Evolutionary conservation across 306 rosid genomes (phyloP).

Genomic region (Phaseolus lunatus): DNA sequence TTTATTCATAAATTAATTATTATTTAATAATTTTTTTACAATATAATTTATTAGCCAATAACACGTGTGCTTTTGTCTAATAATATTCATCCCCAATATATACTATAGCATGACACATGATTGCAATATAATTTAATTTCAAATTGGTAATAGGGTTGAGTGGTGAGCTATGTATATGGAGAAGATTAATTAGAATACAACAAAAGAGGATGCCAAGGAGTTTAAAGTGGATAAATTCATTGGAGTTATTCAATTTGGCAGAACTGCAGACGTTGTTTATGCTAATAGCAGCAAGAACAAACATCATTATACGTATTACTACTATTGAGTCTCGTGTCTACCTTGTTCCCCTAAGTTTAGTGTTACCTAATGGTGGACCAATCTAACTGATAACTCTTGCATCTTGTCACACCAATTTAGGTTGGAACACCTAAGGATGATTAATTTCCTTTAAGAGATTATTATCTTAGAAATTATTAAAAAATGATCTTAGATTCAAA

Average conservation of each 20-base stretch:
- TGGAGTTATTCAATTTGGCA: neutral
- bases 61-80: neutral
- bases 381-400: constrained; percentile 6
- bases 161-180: neutral
- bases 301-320: neutral
- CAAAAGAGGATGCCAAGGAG: neutral
- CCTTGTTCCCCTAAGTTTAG: neutral
- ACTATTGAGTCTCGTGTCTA: neutral
- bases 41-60: too few relatives aligned
- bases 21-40: too few relatives aligned
- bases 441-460: neutral
- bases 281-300: neutral
- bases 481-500: neutral
- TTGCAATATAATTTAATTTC: neutral
- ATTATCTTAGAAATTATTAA: neutral
- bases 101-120: neutral
- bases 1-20: too few relatives aligned
- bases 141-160: neutral
- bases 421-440: neutral
- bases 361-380: constrained; percentile 27
- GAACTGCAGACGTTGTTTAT: neutral
- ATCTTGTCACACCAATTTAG: neutral
- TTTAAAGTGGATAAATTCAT: neutral
- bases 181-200: neutral
- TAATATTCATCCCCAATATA: neutral